phyloP scores from a whole-genome alignment of 1,284 basidiomycete genomes.

The Austroboletus niveus region DNA sequence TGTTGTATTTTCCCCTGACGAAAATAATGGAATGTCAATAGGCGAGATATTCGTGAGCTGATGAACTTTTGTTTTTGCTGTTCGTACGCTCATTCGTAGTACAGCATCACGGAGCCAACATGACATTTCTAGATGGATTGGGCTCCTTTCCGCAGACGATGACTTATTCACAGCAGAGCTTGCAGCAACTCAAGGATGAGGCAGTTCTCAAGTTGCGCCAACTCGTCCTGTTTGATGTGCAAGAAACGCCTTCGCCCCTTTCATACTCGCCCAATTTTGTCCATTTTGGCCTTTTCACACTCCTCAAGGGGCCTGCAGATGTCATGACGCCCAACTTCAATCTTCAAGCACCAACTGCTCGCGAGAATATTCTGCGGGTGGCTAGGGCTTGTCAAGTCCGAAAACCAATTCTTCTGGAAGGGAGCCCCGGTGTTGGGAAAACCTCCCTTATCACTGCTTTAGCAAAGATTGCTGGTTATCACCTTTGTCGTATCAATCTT shows the following conservation, averaged over 20 bases:
- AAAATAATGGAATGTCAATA: conserved; percentile 38
- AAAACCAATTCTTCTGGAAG: conserved; percentile 95
- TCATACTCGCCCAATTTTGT: conserved; percentile 40
- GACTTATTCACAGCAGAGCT: conserved; percentile 48
- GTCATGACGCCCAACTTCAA: conserved; percentile 60
- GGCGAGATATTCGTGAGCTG: conserved; percentile 72
- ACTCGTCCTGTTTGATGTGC: conserved; percentile 46
- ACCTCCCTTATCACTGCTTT: conserved; percentile 92
- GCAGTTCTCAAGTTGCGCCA: conserved; percentile 48
- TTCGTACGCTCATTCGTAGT: conserved; percentile 9
- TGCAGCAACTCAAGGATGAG: conserved; percentile 50
- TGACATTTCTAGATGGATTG: conserved; percentile 86
- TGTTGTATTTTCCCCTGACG: conserved; percentile 43
- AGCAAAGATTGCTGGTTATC: conserved; percentile 77
- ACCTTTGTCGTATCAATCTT: conserved; percentile 94
- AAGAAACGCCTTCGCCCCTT: conserved; percentile 34
- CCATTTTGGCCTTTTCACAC: conserved; percentile 71
- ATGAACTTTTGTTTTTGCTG: neutral
- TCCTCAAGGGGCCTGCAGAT: conserved; percentile 57
- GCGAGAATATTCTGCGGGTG: conserved; percentile 87
- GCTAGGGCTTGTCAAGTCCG: conserved; percentile 86
- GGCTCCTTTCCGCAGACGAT: conserved; percentile 72
- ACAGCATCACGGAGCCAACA: conserved; percentile 84
- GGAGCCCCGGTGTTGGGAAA: conserved; percentile 99
- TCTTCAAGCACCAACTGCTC: conserved; percentile 86